Base-by-base conservation (phyloP, 495 filamentous ascomycete genomes). In the Talaromyces thailandensis region DNA sequence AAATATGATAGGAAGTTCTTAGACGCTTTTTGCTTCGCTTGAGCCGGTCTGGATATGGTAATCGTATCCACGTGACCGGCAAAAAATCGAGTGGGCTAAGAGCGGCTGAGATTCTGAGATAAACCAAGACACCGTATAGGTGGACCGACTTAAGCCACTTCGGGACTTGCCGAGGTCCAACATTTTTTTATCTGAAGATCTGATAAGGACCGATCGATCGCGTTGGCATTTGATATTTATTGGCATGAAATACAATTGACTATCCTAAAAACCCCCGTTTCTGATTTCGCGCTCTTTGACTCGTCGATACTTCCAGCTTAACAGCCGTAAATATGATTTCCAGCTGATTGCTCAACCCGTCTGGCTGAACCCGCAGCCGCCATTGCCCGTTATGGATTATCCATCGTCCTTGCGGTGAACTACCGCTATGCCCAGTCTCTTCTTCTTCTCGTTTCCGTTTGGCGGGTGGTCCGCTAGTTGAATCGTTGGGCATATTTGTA, bases 361-460 rank as follows among this genome's bases (percentile, higher is more conserved):
- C 56, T 2, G 78, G 65, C 73, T 89, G 86, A 24, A 96, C 85
- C 18, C 84, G 77, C 60, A 96, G 64, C 58, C 91, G 75, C 91
- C 92, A 98, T 74, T 93, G 92, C 1, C 88, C 92, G 18, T 77
- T 87, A 53, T 79, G 84, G 12, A 97, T 80, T 28, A 92, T 76
- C 90, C 89, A 96, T 48, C 84, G 82, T 21, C 56, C 37, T 28
- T 55, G 51, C 23, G 51, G 23, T 6, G 35, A 9, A 16, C 35
- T 40, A 28, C 51, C 5, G 14, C 11, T 25, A 12, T 53, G 11
- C 11, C 23, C 50, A 28, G 26, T 48, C 21, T 28, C 16, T 48
- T 28, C 16, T 6, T 74, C 71, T 2, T 64, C 24, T 66, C 82
- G 70, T 71, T 79, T 79, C 69, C 81, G 78, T 78, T 87, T 79